Base-by-base conservation (phyloP, 495 filamentous ascomycete genomes). In the Letharia columbiana region DNA sequence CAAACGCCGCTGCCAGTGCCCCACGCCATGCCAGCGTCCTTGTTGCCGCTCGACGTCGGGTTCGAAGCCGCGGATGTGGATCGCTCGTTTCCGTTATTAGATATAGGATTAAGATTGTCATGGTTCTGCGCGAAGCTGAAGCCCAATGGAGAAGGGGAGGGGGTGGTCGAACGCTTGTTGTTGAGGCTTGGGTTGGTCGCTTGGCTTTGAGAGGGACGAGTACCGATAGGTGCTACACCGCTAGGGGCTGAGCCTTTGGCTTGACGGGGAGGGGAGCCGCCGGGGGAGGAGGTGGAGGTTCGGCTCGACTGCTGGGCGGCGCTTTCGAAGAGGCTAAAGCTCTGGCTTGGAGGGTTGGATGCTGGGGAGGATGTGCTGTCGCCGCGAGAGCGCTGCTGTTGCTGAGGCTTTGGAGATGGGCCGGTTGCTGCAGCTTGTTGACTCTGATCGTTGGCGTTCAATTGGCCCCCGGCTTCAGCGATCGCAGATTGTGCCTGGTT, bases 191-290 rank as follows among this genome's bases (percentile, higher is more conserved):
- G 80, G 74, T 91, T 93, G 15, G 76, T 64, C 1, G 78, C 73
- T 68, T 86, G 84, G 57, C 63, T 71, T 52, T 79, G 81, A 35
- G 82, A 78, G 1, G 92, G 94, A 40, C 94, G 87, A 60, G 95
- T 96, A 49, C 94, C 94, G 70, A 98, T 98, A 33, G 94, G 93
- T 20, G 92, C 93, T 28, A 97, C 91, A 28, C 85, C 80, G 54
- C 54, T 57, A 42, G 86, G 81, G 54, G 85, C 82, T 13, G 79
- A 76, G 20, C 80, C 70, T 72, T 87, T 86, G 28, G 76, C 71
- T 69, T 88, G 84, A 67, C 87, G 86, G 57, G 91, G 91, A 17
- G 92, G 90, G 10, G 91, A 95, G n/a, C 86, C 91, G 68, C 88
- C 86, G 11, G 94, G 92, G 8, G 93, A 96, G 2, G 94, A 96